Percentiles rank a stretch among this genome's conserved stretches.
Conservation (phyloP, 2,329 filamentous ascomycete genomes). For the Botrytis hyacinthi region DNA sequence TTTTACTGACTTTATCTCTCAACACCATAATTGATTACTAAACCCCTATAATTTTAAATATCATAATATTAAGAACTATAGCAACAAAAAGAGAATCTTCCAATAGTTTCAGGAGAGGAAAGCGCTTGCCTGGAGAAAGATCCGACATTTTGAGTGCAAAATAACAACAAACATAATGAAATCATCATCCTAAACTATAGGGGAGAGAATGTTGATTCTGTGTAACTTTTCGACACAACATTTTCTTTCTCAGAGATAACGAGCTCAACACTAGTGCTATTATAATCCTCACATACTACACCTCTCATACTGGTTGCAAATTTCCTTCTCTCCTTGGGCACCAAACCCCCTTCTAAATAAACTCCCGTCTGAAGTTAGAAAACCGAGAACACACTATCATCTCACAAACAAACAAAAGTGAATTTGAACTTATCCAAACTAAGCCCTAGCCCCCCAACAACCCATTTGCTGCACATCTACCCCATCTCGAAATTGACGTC, state of each 20-base stretch:
- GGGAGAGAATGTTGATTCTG: background rate
- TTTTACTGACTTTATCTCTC: background rate
- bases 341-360: background rate
- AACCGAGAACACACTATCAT: background rate
- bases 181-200: background rate
- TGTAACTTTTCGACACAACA: no score
- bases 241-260: background rate
- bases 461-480: background rate
- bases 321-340: background rate
- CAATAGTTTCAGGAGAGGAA: background rate
- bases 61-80: background rate
- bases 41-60: accelerated
- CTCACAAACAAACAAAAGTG: background rate
- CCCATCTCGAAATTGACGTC: background rate
- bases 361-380: background rate
- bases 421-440: background rate
- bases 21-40: accelerated
- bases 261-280: background rate
- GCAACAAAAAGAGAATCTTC: background rate
- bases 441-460: background rate
- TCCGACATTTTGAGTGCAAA: background rate
- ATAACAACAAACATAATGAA: background rate
- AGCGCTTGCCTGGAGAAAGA: background rate
- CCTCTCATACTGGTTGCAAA: background rate
- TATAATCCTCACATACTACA: background rate